phyloP scores from a whole-genome alignment of 2,329 filamentous ascomycete species.

The Cytospora piceicola region DNA sequence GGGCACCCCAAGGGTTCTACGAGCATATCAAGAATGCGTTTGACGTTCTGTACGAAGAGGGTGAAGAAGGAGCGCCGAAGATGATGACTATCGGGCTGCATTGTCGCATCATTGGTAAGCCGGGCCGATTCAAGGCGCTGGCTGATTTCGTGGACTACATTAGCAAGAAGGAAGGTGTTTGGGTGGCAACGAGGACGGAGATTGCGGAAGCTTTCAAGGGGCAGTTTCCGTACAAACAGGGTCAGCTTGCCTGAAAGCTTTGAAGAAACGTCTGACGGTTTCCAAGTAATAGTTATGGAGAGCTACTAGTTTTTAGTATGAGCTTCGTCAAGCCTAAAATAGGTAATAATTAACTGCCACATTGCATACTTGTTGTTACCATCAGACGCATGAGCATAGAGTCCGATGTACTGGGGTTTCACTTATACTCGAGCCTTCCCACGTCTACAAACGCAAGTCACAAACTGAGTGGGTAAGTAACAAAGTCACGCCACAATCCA shows the following conservation, averaged over 20 bases:
- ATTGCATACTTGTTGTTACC: too few species aligned
- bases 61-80: slow-evolving; percentile 51
- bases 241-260: slow-evolving; percentile 36
- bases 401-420: too few species aligned
- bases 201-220: slow-evolving; percentile 54
- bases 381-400: too few species aligned
- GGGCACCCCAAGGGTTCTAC: slow-evolving; percentile 49
- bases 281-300: too few species aligned
- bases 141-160: slow-evolving; percentile 59
- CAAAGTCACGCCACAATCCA: too few species aligned
- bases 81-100: slow-evolving; percentile 63
- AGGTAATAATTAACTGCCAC: too few species aligned
- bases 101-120: slow-evolving; percentile 56
- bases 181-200: slow-evolving; percentile 57
- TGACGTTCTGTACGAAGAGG: slow-evolving; percentile 58
- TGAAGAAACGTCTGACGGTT: not conserved
- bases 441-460: too few species aligned
- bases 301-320: too few species aligned
- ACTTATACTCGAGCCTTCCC: too few species aligned
- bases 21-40: slow-evolving; percentile 55
- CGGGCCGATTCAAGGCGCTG: slow-evolving; percentile 54
- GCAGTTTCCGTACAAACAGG: slow-evolving; percentile 53
- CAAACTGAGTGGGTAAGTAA: too few species aligned
- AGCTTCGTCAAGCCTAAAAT: too few species aligned
- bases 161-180: slow-evolving; percentile 53